phyloP scores from a whole-genome alignment of 202 grass and related monocot genomes.

The Setaria italica region DNA sequence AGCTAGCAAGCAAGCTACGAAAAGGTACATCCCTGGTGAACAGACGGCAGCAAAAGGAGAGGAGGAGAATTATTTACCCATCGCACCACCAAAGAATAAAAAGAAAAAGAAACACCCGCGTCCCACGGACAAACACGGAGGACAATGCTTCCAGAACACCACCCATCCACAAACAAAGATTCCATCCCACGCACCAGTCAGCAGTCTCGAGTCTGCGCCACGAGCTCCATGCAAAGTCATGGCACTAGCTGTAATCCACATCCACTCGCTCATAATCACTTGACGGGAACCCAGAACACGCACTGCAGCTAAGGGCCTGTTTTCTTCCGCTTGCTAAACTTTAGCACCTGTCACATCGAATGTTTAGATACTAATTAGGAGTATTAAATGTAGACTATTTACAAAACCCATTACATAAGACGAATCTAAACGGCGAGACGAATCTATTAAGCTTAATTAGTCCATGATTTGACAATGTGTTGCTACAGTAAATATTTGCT shows the following conservation, averaged over 20 bases:
- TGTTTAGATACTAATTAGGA: too few relatives aligned
- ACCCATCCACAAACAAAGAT: not conserved
- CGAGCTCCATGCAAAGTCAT: conserved; percentile 7
- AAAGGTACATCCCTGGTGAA: too few relatives aligned
- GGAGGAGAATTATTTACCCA: not conserved
- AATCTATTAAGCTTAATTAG: too few relatives aligned
- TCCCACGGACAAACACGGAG: not conserved
- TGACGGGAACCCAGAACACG: not conserved
- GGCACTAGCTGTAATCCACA: conserved; percentile 16
- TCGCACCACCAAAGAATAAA: not conserved
- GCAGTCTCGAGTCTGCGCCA: not conserved
- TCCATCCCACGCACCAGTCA: too few relatives aligned
- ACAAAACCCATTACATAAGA: too few relatives aligned
- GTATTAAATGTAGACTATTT: too few relatives aligned
- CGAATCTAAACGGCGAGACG: too few relatives aligned
- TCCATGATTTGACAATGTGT: too few relatives aligned
- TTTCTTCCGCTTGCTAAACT: too few relatives aligned
- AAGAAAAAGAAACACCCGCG: not conserved
- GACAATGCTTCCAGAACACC: not conserved
- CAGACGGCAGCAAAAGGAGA: not conserved
- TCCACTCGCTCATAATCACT: not conserved
- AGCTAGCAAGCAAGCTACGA: not conserved
- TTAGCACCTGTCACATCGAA: too few relatives aligned
- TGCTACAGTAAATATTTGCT: too few relatives aligned
- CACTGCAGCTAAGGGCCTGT: conserved; percentile 14